Base-by-base conservation (phyloP, 2,329 filamentous ascomycete genomes). In the Falciphora oryzae region DNA sequence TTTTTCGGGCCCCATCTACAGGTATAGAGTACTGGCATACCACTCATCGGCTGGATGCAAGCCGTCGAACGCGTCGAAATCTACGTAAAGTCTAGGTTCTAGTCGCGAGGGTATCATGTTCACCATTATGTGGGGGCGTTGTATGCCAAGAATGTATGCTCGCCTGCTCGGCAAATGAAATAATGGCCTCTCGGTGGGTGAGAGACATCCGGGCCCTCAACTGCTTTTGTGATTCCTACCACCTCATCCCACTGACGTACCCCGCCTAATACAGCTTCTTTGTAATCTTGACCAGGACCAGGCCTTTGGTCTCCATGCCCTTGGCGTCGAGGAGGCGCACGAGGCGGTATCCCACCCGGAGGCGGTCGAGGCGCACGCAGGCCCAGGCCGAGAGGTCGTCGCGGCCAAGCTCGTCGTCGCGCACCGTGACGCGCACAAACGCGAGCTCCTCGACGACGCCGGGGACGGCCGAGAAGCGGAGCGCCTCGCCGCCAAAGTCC, bases 331-430 rank as follows among this genome's bases (percentile, higher is more conserved):
- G 81, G 65, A 98, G 78, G 70, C 89, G 89, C 65, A 98, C 80
- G 69, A 97, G 87, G 14, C 93, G 83, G 69, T 91, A 90, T 0
- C 95, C 94, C 44, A 84, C 79, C 66, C 86, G 86, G 66, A 97
- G 75, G 10, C 93, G 84, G 76, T 97, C 93, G 28, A 98, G 84
- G 56, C 93, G 84, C 70, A 96, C 88, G 72, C 93, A 97, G 1
- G 91, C 88, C 95, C 95, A 98, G 3, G 90, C 92, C 14, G 92
- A 89, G 65, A 97, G 76, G 66, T 89, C 85, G 71, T 98, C 93
- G 67, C 84, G 83, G 4, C 89, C 87, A 69, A 93, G 85, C 75
- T 94, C 90, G 69, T 96, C 90, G 74, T 98, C 92, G 75, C 93
- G 90, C 69, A 98, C 82, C 70, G 96, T 92, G 80, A 98, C 91